phyloP scores from a whole-genome alignment of 192 early-diverging fungal species.

The Rhizophlyctis rosea region DNA sequence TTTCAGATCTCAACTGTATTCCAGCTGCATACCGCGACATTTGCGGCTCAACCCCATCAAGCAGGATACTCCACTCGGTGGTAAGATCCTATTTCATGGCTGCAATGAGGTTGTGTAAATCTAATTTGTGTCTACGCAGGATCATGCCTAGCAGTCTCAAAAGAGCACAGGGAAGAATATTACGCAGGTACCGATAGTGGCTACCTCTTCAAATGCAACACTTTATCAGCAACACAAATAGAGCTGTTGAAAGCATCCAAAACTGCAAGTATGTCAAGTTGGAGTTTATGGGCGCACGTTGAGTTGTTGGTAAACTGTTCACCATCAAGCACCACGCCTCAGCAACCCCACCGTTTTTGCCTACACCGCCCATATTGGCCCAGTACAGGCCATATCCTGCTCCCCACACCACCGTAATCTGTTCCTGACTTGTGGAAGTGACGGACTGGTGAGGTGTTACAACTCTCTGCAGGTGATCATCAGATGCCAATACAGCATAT shows the following conservation, averaged over 20 bases:
- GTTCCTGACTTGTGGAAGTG: slow-evolving; percentile 37
- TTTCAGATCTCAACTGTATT: slow-evolving; percentile 26
- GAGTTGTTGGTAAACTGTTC: no score
- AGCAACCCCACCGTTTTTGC: slow-evolving; percentile 29
- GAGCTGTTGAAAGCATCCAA: background rate
- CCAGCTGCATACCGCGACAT: slow-evolving; percentile 11
- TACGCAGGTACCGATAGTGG: slow-evolving; percentile 45
- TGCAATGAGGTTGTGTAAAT: slow-evolving; percentile 4
- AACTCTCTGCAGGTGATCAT: slow-evolving; percentile 32
- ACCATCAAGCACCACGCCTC: slow-evolving; percentile 1
- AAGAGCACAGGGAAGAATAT: slow-evolving; percentile 19
- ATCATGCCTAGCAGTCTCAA: slow-evolving; percentile 16
- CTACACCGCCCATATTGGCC: slow-evolving; percentile 41
- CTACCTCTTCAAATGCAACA: slow-evolving; percentile 38
- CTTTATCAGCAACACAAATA: background rate
- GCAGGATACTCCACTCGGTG: background rate
- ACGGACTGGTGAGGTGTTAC: slow-evolving; percentile 38
- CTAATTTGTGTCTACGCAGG: slow-evolving; percentile 1
- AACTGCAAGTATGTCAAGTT: no score
- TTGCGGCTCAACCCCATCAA: background rate
- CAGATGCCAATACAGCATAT: background rate
- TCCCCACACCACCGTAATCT: slow-evolving; percentile 46
- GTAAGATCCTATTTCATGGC: slow-evolving; percentile 4
- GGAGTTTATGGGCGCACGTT: no score
- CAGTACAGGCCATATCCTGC: slow-evolving; percentile 33